A percentile compares a stretch with the other conserved stretches of the same genome.
Evolutionary conservation across 306 rosid genomes (phyloP).

Genomic region (Mimosa pudica): DNA sequence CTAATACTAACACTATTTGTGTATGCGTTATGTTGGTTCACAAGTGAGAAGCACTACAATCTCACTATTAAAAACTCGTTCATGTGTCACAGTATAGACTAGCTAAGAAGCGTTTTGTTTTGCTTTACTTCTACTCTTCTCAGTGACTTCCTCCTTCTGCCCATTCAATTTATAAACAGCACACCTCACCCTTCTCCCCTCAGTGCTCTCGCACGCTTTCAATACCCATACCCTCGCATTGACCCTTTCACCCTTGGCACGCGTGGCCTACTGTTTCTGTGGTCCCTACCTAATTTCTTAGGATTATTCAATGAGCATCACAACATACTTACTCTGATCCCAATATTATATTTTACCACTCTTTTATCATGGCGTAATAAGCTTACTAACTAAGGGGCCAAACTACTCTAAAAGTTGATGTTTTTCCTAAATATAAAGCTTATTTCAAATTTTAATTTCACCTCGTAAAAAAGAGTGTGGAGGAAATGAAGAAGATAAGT

Average conservation of each 20-base stretch:
- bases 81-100: constrained; percentile 38
- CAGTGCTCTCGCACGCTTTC: constrained; percentile 50
- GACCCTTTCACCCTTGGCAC: constrained; percentile 46
- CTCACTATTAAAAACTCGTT: constrained; percentile 10
- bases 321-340: neutral
- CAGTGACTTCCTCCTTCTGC: constrained; percentile 29
- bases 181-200: constrained; percentile 46
- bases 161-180: constrained; percentile 52
- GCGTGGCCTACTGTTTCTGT: constrained; percentile 57
- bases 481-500: no score
- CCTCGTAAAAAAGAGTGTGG: no score
- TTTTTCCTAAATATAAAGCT: no score
- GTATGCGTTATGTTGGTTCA: neutral
- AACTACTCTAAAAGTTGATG: no score
- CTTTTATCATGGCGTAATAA: neutral
- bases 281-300: constrained; percentile 31
- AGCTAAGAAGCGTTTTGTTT: constrained; percentile 22
- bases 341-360: neutral
- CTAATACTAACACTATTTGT: neutral
- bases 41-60: constrained; percentile 25
- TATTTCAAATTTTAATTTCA: no score
- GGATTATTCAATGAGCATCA: neutral
- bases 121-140: constrained; percentile 35
- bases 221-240: neutral
- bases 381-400: no score